Evolutionary conservation across 257 asterid species (phyloP).

Genomic region (Rubia yunnanensis): DNA sequence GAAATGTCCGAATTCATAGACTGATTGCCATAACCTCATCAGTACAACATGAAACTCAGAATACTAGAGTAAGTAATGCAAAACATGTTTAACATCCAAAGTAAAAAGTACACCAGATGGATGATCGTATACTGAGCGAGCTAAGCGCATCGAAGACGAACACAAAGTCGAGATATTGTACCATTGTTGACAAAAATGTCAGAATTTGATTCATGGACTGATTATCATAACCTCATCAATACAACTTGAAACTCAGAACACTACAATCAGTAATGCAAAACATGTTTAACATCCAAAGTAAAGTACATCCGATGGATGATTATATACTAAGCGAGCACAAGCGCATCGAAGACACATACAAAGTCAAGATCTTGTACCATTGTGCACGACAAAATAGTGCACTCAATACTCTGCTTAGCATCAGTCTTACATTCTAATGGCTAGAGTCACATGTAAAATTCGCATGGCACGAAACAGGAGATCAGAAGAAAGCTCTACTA

Average conservation of each 20-base stretch:
- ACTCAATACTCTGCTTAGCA: constrained; percentile 10
- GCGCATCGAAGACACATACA: constrained; percentile 25
- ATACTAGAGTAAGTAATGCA: neutral
- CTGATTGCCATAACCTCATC: neutral
- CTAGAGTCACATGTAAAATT: constrained; percentile 42
- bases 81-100: constrained; percentile 3
- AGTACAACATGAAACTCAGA: constrained; percentile 1
- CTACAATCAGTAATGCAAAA: neutral
- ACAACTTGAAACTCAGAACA: neutral
- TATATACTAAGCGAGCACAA: constrained; percentile 3
- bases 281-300: constrained; percentile 2
- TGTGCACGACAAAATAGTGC: constrained; percentile 20
- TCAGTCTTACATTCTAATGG: constrained; percentile 27
- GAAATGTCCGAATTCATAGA: neutral
- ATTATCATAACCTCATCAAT: too few species aligned
- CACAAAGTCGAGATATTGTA: constrained; percentile 25
- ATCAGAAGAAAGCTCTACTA: constrained; percentile 95
- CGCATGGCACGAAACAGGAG: constrained; percentile 13
- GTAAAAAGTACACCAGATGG: neutral
- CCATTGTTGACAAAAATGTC: constrained; percentile 7
- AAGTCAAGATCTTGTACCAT: constrained; percentile 27
- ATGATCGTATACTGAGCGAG: neutral
- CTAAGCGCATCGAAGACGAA: constrained; percentile 23
- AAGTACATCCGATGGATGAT: neutral
- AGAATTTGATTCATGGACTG: neutral